Percentiles rank a stretch among this genome's conserved stretches.
These are phyloP conservation scores for Podaxis sp. DNA, from an alignment of 768 basidiomycete species.

Conservation along the genomic window DNA sequence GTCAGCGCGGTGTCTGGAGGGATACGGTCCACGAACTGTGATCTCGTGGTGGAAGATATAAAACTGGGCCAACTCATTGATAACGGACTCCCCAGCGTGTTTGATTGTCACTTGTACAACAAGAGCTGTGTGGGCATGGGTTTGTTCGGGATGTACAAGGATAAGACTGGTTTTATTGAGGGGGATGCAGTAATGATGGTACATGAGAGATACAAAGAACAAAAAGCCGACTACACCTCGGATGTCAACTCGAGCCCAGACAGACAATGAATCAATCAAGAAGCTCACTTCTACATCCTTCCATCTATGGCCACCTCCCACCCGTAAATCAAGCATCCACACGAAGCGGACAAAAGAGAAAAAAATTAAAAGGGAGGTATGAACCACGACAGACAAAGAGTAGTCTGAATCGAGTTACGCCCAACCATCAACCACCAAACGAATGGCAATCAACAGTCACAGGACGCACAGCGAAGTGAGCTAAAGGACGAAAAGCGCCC, in stretches of 20 bases:
- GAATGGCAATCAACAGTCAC: background rate
- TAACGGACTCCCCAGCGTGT: conserved; percentile 19
- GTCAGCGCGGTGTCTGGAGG: background rate
- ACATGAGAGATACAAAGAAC: conserved; percentile 12
- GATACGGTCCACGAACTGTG: conserved; percentile 26
- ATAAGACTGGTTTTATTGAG: conserved; percentile 33
- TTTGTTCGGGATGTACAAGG: conserved; percentile 26
- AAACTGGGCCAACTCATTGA: conserved; percentile 28
- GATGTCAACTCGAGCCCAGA: background rate
- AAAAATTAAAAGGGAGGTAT: conserved; percentile 22
- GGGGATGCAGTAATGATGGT: conserved; percentile 28
- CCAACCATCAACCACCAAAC: conserved; percentile 13
- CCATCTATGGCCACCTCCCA: background rate
- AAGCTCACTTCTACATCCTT: background rate
- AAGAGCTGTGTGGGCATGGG: background rate
- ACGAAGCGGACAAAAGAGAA: conserved; percentile 21
- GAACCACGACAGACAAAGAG: conserved; percentile 54
- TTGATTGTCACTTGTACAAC: conserved; percentile 36
- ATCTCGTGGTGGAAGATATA: conserved; percentile 35
- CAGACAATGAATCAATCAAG: background rate
- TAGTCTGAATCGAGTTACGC: conserved; percentile 68
- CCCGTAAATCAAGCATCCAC: conserved; percentile 6
- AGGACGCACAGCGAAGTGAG: conserved; percentile 64
- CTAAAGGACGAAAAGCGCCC: conserved; percentile 47
- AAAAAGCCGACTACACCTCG: background rate